phyloP scores from a whole-genome alignment of 768 basidiomycete species.

The Mycena albidolilacea region DNA sequence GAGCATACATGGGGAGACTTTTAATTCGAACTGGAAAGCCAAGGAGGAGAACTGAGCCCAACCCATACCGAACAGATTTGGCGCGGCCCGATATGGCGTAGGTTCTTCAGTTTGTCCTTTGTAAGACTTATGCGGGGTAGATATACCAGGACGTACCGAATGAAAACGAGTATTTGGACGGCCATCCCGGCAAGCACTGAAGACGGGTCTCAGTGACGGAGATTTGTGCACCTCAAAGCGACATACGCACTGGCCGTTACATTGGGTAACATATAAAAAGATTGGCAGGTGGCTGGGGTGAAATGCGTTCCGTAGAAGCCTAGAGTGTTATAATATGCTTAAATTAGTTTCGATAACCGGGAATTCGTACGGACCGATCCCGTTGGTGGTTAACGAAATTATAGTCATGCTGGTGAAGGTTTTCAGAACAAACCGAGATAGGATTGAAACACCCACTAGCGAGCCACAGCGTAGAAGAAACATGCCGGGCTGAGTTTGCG shows the following conservation, averaged over 20 bases:
- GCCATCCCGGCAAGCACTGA: slow-evolving; percentile 33
- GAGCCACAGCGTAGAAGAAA: slow-evolving; percentile 35
- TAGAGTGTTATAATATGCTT: slow-evolving; percentile 4
- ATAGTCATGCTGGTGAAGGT: slow-evolving; percentile 16
- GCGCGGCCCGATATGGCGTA: slow-evolving; percentile 34
- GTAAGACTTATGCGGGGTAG: not conserved
- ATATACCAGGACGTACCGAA: slow-evolving; percentile 12
- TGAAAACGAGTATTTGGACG: slow-evolving; percentile 27
- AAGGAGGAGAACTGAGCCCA: slow-evolving; percentile 20
- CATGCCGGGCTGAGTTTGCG: slow-evolving; percentile 27
- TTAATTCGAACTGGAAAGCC: slow-evolving; percentile 17
- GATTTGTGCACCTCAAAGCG: not conserved
- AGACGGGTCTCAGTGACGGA: not conserved
- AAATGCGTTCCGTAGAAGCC: slow-evolving; percentile 23
- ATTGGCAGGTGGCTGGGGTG: slow-evolving; percentile 7
- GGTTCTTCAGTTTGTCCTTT: slow-evolving; percentile 6
- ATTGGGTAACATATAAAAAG: slow-evolving; percentile 32
- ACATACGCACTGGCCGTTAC: slow-evolving; percentile 27
- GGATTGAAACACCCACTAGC: slow-evolving; percentile 20
- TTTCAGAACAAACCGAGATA: slow-evolving; percentile 4
- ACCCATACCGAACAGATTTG: slow-evolving; percentile 1
- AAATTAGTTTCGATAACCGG: not conserved
- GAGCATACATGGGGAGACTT: not conserved
- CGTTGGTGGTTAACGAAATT: slow-evolving; percentile 32
- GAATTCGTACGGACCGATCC: slow-evolving; percentile 22